Conservation (phyloP, 306 rosid species). For the Rosa chinensis region DNA sequence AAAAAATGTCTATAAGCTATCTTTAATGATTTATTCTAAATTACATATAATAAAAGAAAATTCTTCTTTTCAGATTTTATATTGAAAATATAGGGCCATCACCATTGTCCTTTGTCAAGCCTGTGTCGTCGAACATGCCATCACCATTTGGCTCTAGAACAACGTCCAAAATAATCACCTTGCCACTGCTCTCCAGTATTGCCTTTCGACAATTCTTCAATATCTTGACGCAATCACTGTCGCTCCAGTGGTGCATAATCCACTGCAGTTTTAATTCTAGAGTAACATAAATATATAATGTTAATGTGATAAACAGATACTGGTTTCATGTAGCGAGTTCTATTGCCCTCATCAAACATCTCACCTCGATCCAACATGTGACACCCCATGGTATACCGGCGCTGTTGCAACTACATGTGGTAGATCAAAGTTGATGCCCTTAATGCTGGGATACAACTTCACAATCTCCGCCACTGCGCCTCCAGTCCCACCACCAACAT, state of each 20-base stretch:
- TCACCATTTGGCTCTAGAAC: conserved; percentile 28
- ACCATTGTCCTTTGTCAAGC: not conserved
- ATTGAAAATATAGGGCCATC: no score
- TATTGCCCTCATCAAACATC: conserved; percentile 28
- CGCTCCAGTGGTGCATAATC: conserved; percentile 73
- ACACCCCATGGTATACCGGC: conserved; percentile 25
- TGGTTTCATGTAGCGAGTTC: not conserved
- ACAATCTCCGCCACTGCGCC: conserved; percentile 23
- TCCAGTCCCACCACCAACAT: conserved; percentile 44
- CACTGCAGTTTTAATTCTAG: conserved; percentile 35
- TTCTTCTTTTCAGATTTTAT: no score
- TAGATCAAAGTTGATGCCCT: conserved; percentile 41
- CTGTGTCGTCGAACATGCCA: conserved; percentile 16
- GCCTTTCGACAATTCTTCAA: conserved; percentile 31
- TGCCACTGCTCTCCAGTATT: conserved; percentile 26
- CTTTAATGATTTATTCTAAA: no score
- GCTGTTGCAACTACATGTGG: conserved; percentile 40
- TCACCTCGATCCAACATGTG: conserved; percentile 39
- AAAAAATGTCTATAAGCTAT: no score
- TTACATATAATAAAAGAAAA: no score
- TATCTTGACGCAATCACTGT: conserved; percentile 33
- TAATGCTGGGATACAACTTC: conserved; percentile 31
- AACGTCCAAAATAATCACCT: conserved; percentile 25
- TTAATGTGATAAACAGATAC: not conserved
- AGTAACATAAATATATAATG: not conserved